Evolutionary conservation across 129 eudicot species (phyloP), one percentile per base, ranked within the genome.

Genomic region (Gnaphalium uliginosum): DNA sequence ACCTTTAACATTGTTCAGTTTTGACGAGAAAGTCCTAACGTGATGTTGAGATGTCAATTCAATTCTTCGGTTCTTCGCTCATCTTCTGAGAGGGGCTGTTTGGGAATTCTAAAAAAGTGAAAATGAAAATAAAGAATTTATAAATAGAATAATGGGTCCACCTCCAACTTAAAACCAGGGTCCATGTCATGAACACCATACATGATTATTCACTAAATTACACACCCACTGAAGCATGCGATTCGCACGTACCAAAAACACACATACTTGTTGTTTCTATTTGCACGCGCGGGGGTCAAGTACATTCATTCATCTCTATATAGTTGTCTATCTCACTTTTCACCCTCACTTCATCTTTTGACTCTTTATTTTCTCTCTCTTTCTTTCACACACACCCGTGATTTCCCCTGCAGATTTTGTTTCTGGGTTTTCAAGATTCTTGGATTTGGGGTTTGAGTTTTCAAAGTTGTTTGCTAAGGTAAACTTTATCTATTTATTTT

Each of bases 161-260:
- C 14, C 18, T 53, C 67, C 74, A 66, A 50, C 80, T 19, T 15
- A 54, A 65, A 76, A 66, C 43, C 58, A 5, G 80, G 80, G 74
- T 66, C 66, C 23, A 76, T 51, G 23, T 63, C 9, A 62, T n/a
- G 3, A 68, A 59, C 37, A n/a, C 6, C 6, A 27, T 23, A 24
- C 80, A 84, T 86, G 79, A 86, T 86, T 86, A 79, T 74, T 82
- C 76, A 74, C 75, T 85, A 79, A 82, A 66, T 61, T 69, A 73
- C 56, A 30, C 66, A 63, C 77, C 66, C 81, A 77, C 48, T 59
- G 84, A 85, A 79, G 89, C 89, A 84, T 85, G 86, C 86, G 78
- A 61, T 78, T 71, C 79, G 66, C 84, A 85, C 89, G 86, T 82
- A 85, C 70, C 51, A 72, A 66, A 71, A 23, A 77, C 60, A 77